These are phyloP conservation scores for Saccharomyces hybrid DNA, from an alignment of 1,139 yeast species.

Conservation along the genomic window DNA sequence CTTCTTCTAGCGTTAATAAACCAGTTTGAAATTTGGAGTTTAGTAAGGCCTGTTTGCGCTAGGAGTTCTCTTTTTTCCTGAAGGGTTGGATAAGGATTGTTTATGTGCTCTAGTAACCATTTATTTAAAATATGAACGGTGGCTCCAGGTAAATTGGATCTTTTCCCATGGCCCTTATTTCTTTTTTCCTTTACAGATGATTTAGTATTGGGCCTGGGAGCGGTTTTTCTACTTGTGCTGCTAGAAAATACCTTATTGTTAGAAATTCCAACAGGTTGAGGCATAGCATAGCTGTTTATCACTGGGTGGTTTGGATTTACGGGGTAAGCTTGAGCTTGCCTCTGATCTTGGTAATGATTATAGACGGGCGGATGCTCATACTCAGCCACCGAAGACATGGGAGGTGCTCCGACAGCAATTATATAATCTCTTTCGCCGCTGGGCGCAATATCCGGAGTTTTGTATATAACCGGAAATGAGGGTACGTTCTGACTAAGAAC, in stretches of 20 bases:
- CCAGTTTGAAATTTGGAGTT: too few species aligned
- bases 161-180: constrained; percentile 16
- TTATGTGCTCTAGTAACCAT: constrained; percentile 80
- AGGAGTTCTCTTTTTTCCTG: constrained; percentile 78
- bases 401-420: neutral
- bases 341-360: neutral
- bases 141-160: constrained; percentile 81
- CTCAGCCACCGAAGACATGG: neutral
- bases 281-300: neutral
- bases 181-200: neutral
- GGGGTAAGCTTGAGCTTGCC: neutral
- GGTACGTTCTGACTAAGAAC: neutral
- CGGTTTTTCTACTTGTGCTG: neutral
- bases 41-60: constrained; percentile 43
- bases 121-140: constrained; percentile 72
- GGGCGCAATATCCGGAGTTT: neutral
- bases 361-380: neutral
- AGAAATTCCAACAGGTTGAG: neutral
- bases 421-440: neutral
- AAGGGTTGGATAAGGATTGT: constrained; percentile 94
- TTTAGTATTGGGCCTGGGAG: neutral
- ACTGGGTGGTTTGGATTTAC: neutral
- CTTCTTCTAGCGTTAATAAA: too few species aligned
- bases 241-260: neutral
- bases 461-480: neutral